Percentiles rank a stretch among this genome's conserved stretches.
Conservation (phyloP, 768 basidiomycete genomes). For the Coprinellus micaceus region DNA sequence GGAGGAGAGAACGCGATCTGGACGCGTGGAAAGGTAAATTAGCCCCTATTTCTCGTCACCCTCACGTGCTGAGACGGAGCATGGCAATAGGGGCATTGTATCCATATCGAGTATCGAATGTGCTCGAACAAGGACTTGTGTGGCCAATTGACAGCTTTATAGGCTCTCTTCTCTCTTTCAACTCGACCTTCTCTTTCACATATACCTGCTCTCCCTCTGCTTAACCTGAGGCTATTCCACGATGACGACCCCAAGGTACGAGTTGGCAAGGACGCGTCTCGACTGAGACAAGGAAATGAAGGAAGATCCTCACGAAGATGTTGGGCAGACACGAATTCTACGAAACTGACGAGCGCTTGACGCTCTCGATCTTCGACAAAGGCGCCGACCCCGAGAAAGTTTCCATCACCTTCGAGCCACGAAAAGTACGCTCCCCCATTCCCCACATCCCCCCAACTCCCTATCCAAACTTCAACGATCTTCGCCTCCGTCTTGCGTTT, state of each 20-base stretch:
- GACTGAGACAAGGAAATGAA: no score
- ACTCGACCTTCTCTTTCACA: no score
- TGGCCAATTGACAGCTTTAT: background rate
- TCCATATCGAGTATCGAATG: constrained; percentile 28
- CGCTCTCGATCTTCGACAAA: constrained; percentile 74
- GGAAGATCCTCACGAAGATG: no score
- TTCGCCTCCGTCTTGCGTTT: no score
- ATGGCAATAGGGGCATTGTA: background rate
- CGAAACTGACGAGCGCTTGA: constrained; percentile 75
- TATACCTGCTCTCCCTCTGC: no score
- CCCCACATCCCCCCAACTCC: background rate
- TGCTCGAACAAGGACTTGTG: constrained; percentile 27
- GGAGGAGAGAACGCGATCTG: background rate
- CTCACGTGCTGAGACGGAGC: background rate
- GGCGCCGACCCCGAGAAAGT: constrained; percentile 66
- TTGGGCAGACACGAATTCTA: constrained; percentile 86
- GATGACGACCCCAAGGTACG: constrained; percentile 37
- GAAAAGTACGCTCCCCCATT: constrained; percentile 43
- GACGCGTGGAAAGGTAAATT: background rate
- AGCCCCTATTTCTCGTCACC: constrained; percentile 21
- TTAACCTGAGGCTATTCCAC: no score
- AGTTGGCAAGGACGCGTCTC: background rate
- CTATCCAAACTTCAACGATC: no score
- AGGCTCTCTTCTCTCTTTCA: background rate
- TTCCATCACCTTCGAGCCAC: constrained; percentile 57